Conservation (phyloP, 192 early-diverging fungal genomes). For the Coemansia erecta region DNA sequence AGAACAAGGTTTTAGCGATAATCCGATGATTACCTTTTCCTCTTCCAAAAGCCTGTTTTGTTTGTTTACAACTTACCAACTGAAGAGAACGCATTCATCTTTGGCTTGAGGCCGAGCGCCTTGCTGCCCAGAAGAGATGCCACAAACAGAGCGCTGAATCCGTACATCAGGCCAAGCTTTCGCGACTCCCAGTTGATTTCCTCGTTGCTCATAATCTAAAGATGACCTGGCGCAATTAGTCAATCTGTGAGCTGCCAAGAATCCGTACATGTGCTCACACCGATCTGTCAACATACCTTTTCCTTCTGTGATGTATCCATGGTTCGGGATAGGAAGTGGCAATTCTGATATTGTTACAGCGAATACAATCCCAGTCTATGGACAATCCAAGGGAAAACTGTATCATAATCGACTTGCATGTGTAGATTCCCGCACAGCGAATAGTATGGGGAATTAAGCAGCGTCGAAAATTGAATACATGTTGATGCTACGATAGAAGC, state of each 20-base stretch:
- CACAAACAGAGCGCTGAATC: slow-evolving; percentile 36
- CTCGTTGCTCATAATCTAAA: slow-evolving; percentile 43
- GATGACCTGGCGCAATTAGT: no score
- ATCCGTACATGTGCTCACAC: no score
- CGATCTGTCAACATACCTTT: not conserved
- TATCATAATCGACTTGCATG: no score
- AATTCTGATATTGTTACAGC: no score
- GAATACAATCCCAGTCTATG: no score
- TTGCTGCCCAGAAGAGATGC: slow-evolving; percentile 44
- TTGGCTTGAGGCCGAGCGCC: slow-evolving; percentile 28
- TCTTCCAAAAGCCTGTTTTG: not conserved
- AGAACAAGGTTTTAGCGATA: not conserved
- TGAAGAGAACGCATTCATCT: slow-evolving; percentile 30
- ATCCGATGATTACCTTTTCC: not conserved
- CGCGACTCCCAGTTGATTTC: slow-evolving; percentile 49
- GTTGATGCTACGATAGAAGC: no score
- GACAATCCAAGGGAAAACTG: no score
- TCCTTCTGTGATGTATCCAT: slow-evolving; percentile 5
- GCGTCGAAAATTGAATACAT: no score
- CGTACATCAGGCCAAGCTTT: slow-evolving; percentile 46
- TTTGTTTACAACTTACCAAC: slow-evolving; percentile 25
- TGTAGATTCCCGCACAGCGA: no score
- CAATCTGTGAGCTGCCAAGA: no score
- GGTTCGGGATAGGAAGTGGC: not conserved
- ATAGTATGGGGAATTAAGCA: no score